Conservation (phyloP, 2,329 filamentous ascomycete species). For the Paramyrothecium sp. region DNA sequence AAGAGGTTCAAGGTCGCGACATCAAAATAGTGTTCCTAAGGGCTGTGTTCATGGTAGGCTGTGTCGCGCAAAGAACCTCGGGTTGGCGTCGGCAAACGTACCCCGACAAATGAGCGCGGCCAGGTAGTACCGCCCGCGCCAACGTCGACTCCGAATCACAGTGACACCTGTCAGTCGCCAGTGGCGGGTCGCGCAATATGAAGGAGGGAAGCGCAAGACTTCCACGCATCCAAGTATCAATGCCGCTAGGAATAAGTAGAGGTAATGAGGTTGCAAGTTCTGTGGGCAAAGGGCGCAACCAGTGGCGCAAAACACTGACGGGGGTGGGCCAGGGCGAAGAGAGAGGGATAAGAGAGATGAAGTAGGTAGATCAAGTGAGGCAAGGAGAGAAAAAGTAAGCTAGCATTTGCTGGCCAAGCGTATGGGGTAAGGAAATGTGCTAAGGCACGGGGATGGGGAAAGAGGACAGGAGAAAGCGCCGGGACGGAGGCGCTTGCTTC, state of each 20-base stretch:
- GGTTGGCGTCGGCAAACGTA: not conserved
- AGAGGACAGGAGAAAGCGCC: too few relatives aligned
- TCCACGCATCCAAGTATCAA: slow-evolving; percentile 3
- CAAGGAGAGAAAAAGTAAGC: not conserved
- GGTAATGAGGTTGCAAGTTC: not conserved
- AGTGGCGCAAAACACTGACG: not conserved
- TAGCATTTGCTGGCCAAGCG: not conserved
- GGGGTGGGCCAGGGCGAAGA: not conserved
- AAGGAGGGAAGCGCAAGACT: too few relatives aligned
- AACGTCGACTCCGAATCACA: too few relatives aligned
- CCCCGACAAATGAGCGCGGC: too few relatives aligned
- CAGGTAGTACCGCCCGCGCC: too few relatives aligned
- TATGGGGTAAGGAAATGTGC: not conserved
- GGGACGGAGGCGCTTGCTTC: too few relatives aligned
- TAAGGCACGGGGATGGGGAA: too few relatives aligned
- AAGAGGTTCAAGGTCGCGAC: not conserved
- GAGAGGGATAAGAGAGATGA: not conserved
- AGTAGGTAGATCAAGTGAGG: not conserved
- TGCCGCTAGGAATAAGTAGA: not conserved
- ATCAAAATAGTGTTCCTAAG: not conserved
- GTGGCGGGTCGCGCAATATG: too few relatives aligned
- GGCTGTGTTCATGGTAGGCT: not conserved
- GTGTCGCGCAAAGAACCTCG: not conserved
- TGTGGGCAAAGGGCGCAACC: not conserved
- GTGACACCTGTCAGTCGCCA: too few relatives aligned